Evolutionary conservation across 371 early-diverging fungal genomes (phyloP).

Genomic region (Mortierella sp.): DNA sequence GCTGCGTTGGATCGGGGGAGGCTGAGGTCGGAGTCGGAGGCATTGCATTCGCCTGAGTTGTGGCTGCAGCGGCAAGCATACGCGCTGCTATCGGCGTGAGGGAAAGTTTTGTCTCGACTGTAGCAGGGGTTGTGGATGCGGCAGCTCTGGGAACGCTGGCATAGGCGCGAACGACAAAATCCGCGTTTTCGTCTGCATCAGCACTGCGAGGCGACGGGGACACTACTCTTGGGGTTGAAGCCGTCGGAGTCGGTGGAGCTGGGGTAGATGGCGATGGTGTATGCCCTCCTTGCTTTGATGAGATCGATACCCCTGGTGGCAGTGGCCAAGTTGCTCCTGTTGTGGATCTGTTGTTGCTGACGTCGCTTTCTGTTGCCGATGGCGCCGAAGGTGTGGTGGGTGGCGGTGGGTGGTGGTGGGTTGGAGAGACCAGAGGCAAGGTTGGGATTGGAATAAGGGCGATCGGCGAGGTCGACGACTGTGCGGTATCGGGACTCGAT

Average conservation of each 20-base stretch:
- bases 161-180: not conserved
- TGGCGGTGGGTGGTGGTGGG: not conserved
- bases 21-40: not conserved
- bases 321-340: constrained; percentile 22
- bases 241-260: not conserved
- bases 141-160: not conserved
- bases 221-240: not conserved
- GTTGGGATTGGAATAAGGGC: constrained; percentile 7
- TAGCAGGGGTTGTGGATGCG: not conserved
- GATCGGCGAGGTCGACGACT: not conserved
- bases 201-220: not conserved
- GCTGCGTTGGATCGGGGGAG: not conserved
- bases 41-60: not conserved
- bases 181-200: not conserved
- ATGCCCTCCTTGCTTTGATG: not conserved
- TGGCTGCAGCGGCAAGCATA: constrained; percentile 1
- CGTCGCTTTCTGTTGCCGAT: not conserved
- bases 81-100: constrained; percentile 2
- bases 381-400: not conserved
- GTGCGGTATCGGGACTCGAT: not conserved
- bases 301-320: constrained; percentile 11
- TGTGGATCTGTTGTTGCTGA: constrained; percentile 5
- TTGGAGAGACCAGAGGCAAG: not conserved
- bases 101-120: not conserved
- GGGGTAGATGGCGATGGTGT: not conserved